Evolutionary conservation across 345 rosid genomes (phyloP).

Genomic region (Streptanthus diversifolius): DNA sequence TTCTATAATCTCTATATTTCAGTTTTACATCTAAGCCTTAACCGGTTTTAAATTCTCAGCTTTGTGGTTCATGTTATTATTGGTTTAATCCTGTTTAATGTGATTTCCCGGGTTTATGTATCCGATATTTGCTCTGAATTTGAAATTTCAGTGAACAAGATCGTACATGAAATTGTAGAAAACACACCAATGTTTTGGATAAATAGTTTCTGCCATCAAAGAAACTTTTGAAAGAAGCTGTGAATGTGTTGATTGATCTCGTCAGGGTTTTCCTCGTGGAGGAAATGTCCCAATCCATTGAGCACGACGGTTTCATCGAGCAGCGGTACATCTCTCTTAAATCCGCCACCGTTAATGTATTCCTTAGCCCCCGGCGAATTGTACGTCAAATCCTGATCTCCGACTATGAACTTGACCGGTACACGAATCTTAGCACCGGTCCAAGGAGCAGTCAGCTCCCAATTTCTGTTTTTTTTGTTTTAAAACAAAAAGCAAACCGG

Average conservation of each 20-base stretch:
- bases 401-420: conserved; percentile 70
- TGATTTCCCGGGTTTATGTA: neutral
- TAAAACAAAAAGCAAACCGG: neutral
- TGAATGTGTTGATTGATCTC: conserved; percentile 62
- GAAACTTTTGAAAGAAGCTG: conserved; percentile 42
- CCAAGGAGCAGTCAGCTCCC: conserved; percentile 80
- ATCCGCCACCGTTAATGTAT: conserved; percentile 47
- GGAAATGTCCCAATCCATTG: conserved; percentile 70
- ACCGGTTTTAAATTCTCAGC: neutral
- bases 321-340: conserved; percentile 59
- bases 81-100: neutral
- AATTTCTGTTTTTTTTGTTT: conserved; percentile 47
- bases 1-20: neutral
- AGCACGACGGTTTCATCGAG: conserved; percentile 68
- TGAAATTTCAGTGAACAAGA: neutral
- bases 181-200: neutral
- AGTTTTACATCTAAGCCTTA: neutral
- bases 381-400: conserved; percentile 66
- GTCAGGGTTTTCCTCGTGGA: conserved; percentile 60
- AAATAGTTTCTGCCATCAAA: neutral
- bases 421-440: conserved; percentile 48
- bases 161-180: neutral
- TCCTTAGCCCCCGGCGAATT: conserved; percentile 51
- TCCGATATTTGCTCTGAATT: neutral
- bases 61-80: neutral